Base-by-base conservation (phyloP, 176 grass and related monocot genomes). In the Musa acuminata region DNA sequence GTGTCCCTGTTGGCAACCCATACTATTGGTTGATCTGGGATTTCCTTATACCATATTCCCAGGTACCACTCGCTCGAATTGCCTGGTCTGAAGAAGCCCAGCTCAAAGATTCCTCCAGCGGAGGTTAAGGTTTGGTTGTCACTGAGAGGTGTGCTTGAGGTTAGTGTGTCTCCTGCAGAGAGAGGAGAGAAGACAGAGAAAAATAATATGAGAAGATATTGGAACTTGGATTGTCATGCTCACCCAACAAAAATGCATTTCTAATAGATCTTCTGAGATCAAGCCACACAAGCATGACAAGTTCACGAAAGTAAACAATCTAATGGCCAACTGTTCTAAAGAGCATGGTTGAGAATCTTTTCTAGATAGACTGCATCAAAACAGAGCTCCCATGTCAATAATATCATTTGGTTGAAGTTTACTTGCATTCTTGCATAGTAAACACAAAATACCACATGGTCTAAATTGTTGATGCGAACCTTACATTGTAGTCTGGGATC, bases 61-160 rank as follows among this genome's bases (percentile, higher is more conserved):
- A 75, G 12, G 26, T 59, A 75, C 6, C 14, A 25, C 3, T 60
- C 11, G 2, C 17, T 59, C 2, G 72, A 60, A 48, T 59, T 58
- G 10, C 16, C 26, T 16, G 25, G 53, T 6, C 24, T 48, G 72
- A 75, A 60, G 26, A 75, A 75, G 22, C 72, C 72, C 14, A 75
- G 53, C 55, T 60, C 72, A 43, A 75, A 75, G 54, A 24, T 75
- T 48, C 55, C 72, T 35, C 54, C 26, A 8, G 53, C 25, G 1
- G 72, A 75, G 54, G 27, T 60, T n/a, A 75, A 75, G 24, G 72
- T 60, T 75, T 75, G 52, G 1, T 54, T 54, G 43, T 49, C 53
- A 3, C 6, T 16, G 13, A 75, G 11, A 48, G 16, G 9, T 22
- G 49, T 51, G 13, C 35, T 50, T 20, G 67, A 19, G 13, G 49